Base-by-base conservation (phyloP, 2,329 filamentous ascomycete species). In the Nigrospora oryzae region DNA sequence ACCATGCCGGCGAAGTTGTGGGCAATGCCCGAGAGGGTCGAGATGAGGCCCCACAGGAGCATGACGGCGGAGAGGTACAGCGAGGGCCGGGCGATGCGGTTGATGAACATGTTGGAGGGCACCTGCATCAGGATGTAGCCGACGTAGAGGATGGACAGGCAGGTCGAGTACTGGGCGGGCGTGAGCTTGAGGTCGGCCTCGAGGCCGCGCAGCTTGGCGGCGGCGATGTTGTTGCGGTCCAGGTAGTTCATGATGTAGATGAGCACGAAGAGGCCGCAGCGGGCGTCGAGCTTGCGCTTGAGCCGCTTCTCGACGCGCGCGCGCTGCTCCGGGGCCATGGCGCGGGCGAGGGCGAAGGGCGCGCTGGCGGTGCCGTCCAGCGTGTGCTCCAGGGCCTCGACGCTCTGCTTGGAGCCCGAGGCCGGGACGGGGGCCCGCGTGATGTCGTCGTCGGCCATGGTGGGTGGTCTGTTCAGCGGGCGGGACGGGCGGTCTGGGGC, bases 211-310 rank as follows among this genome's bases (percentile, higher is more conserved):
- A 86, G 69, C 17, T 77, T 73, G 1, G 83, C 83, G 1, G 81
- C 74, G 2, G 81, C 81, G 50, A 86, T 84, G 60, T 85, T 83
- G 59, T 83, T 83, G 33, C 80, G 69, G 54, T 84, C 80, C 30
- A 81, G 69, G 61, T 86, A 89, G 64, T 89, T 88, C 63, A 84
- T 71, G 59, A 89, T 86, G 56, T 88, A 89, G 67, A 89, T 85
- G 51, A 88, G 60, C 40, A 89, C 77, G 46, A 89, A 76, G 53
- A 85, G 76, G 68, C 60, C 82, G 67, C 61, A 89, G 48, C 84
- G 74, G 16, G 73, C 54, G 57, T 89, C 86, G 44, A 89, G 80
- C 65, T 88, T 89, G 53, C 80, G 75, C 60, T 80, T 74, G 54
- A 90, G 65, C 33, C 69, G 73, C 60, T 74, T 77, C 63, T 89